phyloP scores from a whole-genome alignment of 164 flowering plant genomes.

The Pachysandra terminalis region DNA sequence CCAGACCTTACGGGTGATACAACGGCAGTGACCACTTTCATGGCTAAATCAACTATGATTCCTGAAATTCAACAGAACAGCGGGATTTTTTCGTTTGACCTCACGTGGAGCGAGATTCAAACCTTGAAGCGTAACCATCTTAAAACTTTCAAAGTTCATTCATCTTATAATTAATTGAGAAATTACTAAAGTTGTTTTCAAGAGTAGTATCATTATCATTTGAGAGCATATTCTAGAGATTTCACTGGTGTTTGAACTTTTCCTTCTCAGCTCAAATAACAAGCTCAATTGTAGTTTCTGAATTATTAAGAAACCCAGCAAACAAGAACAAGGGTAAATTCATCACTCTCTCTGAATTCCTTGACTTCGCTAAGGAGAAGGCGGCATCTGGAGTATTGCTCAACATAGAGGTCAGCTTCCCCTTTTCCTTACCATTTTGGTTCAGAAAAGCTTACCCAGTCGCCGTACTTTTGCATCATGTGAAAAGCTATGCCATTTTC shows the following conservation, averaged over 20 bases:
- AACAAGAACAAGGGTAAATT: conserved; percentile 58
- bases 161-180: too few species aligned
- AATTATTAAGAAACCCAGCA: conserved; percentile 57
- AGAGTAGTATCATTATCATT: too few species aligned
- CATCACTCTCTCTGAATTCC: conserved; percentile 50
- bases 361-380: conserved; percentile 61
- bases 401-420: conserved; percentile 49
- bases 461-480: too few species aligned
- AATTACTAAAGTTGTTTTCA: too few species aligned
- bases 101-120: conserved; percentile 79
- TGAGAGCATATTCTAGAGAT: too few species aligned
- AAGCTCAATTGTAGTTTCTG: conserved; percentile 28
- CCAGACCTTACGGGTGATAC: conserved; percentile 61
- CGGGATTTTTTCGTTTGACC: conserved; percentile 85
- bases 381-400: conserved; percentile 65
- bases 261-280: conserved; percentile 52
- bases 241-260: not conserved
- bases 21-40: conserved; percentile 55
- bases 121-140: conserved; percentile 60
- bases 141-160: too few species aligned
- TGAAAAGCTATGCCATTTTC: too few species aligned
- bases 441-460: too few species aligned
- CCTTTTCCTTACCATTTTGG: too few species aligned
- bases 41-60: conserved; percentile 39
- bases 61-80: conserved; percentile 59